Evolutionary conservation across 352 stramenopile species (phyloP).

Genomic region (Nothophytophthora sp.): DNA sequence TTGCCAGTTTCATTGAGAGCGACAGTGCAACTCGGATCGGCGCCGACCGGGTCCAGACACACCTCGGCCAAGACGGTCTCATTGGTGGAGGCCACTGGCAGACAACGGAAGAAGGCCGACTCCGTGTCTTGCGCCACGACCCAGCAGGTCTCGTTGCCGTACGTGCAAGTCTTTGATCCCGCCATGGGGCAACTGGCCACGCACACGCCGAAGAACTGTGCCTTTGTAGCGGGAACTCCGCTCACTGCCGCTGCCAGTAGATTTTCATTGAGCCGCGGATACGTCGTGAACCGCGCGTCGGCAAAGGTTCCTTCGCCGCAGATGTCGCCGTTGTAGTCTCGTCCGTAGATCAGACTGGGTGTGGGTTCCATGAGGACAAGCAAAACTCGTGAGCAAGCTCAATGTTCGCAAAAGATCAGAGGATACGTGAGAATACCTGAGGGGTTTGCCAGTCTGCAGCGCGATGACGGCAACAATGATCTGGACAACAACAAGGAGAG

Average conservation of each 20-base stretch:
- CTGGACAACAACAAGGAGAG: conserved; percentile 13
- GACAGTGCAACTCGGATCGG: conserved; percentile 54
- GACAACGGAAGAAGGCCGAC: conserved; percentile 68
- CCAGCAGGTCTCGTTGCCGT: conserved; percentile 74
- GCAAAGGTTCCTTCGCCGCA: conserved; percentile 58
- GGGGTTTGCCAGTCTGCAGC: conserved; percentile 62
- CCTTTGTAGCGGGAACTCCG: conserved; percentile 42
- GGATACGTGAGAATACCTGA: conserved; percentile 26
- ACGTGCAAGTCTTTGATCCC: conserved; percentile 66
- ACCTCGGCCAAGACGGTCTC: conserved; percentile 57
- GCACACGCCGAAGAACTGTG: conserved; percentile 84
- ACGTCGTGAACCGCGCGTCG: conserved; percentile 56
- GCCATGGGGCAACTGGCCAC: conserved; percentile 54
- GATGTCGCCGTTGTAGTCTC: conserved; percentile 82
- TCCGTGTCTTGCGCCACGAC: conserved; percentile 48
- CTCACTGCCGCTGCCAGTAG: conserved; percentile 47
- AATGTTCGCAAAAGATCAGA: background rate
- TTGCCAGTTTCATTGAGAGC: conserved; percentile 31
- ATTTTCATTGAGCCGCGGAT: conserved; percentile 83
- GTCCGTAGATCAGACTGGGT: conserved; percentile 74
- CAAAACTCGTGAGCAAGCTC: background rate
- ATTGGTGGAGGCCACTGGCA: conserved; percentile 65
- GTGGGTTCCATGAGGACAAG: background rate
- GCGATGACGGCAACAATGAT: conserved; percentile 62
- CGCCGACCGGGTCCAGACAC: conserved; percentile 62